phyloP scores from a whole-genome alignment of 345 rosid species.

The Gossypium raimondii region DNA sequence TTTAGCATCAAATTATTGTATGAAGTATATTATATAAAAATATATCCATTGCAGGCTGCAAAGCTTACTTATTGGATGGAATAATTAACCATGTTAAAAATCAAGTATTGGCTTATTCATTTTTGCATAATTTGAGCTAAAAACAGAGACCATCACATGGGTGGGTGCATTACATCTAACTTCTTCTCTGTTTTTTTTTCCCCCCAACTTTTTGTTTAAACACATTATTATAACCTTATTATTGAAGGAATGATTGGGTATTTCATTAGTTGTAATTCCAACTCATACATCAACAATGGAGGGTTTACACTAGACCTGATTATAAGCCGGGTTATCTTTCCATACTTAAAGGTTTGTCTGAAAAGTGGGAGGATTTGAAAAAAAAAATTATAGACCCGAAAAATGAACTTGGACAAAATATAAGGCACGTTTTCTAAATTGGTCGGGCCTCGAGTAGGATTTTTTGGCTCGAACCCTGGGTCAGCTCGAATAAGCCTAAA shows the following conservation, averaged over 20 bases:
- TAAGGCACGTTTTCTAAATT: too few species aligned
- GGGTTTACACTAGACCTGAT: background rate
- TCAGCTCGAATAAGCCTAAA: too few species aligned
- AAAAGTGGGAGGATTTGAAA: too few species aligned
- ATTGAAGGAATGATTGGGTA: background rate
- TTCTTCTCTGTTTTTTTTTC: background rate
- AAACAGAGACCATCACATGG: slow-evolving; percentile 6
- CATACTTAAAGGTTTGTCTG: too few species aligned
- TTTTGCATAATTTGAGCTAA: background rate
- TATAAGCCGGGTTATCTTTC: too few species aligned
- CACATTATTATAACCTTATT: background rate
- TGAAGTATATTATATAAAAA: too few species aligned
- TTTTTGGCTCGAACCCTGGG: too few species aligned
- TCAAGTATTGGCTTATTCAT: background rate
- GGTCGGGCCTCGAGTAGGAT: too few species aligned
- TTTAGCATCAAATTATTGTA: too few species aligned
- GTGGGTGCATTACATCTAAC: background rate
- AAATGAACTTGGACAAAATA: too few species aligned
- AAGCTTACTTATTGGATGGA: background rate
- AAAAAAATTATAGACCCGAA: accelerated
- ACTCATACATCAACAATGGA: background rate
- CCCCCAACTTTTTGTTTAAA: background rate
- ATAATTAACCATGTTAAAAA: background rate
- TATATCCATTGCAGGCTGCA: too few species aligned
- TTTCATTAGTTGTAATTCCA: background rate